These are phyloP conservation scores for Chenopodium berlandieri DNA, from an alignment of 148 eudicot species.

Conservation along the genomic window DNA sequence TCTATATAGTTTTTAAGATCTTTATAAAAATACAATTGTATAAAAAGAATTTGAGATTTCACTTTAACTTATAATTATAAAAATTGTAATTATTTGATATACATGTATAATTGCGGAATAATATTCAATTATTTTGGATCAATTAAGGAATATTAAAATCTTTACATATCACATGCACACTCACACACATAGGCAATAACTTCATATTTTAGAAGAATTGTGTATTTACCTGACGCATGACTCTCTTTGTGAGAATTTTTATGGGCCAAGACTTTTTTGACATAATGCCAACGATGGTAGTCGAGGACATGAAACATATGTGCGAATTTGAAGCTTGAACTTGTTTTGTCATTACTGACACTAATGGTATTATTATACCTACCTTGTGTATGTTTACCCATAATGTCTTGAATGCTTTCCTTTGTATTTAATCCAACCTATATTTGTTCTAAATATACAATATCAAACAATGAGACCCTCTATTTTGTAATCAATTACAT, in stretches of 20 bases:
- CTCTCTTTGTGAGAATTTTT: slow-evolving; percentile 33
- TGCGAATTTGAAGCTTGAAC: slow-evolving; percentile 48
- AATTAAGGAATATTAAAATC: too few species aligned
- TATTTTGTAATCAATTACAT: too few species aligned
- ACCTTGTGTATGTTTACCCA: slow-evolving; percentile 43
- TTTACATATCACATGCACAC: too few species aligned
- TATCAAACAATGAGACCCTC: background rate
- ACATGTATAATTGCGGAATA: too few species aligned
- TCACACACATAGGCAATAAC: too few species aligned
- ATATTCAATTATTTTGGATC: too few species aligned
- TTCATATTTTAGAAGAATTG: too few species aligned
- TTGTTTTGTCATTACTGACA: slow-evolving; percentile 24
- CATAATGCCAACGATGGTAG: slow-evolving; percentile 53
- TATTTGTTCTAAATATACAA: background rate
- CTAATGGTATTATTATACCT: slow-evolving; percentile 11
- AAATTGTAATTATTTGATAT: too few species aligned
- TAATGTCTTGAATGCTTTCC: background rate
- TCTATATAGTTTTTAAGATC: too few species aligned
- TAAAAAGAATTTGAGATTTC: too few species aligned
- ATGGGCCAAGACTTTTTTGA: slow-evolving; percentile 46
- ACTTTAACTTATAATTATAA: too few species aligned
- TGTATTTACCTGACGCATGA: slow-evolving; percentile 27
- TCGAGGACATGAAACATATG: slow-evolving; percentile 54
- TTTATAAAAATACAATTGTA: too few species aligned
- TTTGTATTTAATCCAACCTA: background rate